A percentile compares a stretch with the other conserved stretches of the same genome.
phyloP scores from a whole-genome alignment of 2,329 filamentous ascomycete species.

The Hypoxylon sp. region DNA sequence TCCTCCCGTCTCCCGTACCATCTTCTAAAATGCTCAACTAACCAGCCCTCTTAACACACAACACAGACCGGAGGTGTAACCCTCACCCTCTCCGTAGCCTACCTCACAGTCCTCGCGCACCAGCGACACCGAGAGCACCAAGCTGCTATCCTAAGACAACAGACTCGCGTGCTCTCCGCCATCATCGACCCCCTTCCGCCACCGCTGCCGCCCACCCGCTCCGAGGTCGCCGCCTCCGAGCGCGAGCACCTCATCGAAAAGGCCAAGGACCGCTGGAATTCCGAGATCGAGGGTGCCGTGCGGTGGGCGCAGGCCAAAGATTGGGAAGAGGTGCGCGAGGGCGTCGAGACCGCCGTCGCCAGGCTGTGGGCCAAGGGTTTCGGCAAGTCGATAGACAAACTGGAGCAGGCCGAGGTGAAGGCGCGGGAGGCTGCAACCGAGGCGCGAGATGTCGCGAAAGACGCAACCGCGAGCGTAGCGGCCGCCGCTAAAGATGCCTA shows the following conservation, averaged over 20 bases:
- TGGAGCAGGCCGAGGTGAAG: conserved; percentile 39
- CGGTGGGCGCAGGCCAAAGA: conserved; percentile 74
- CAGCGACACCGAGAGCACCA: conserved; percentile 73
- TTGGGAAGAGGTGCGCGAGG: conserved; percentile 72
- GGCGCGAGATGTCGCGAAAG: conserved; percentile 41
- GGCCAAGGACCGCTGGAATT: conserved; percentile 83
- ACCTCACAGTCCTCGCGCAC: conserved; percentile 77
- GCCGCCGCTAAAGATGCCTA: conserved; percentile 50
- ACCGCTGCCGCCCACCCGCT: conserved; percentile 62
- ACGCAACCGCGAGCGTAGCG: conserved; percentile 49
- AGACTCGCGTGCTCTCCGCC: conserved; percentile 65
- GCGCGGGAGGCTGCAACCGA: conserved; percentile 9
- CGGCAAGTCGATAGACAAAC: conserved; percentile 50
- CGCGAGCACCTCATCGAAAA: conserved; percentile 71
- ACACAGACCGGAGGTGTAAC: conserved; percentile 78
- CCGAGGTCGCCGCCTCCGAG: conserved; percentile 63
- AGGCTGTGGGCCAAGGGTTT: conserved; percentile 59
- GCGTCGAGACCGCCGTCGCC: conserved; percentile 62
- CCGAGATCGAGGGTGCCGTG: conserved; percentile 75
- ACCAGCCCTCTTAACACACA: neutral
- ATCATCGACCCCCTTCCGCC: conserved; percentile 62
- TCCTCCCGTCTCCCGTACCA: neutral
- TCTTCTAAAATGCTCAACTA: neutral
- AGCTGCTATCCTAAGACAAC: conserved; percentile 66
- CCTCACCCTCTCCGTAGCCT: conserved; percentile 78